Evolutionary conservation across 2,329 filamentous ascomycete species (phyloP).

Genomic region (Hymenoscyphus fructigenus): DNA sequence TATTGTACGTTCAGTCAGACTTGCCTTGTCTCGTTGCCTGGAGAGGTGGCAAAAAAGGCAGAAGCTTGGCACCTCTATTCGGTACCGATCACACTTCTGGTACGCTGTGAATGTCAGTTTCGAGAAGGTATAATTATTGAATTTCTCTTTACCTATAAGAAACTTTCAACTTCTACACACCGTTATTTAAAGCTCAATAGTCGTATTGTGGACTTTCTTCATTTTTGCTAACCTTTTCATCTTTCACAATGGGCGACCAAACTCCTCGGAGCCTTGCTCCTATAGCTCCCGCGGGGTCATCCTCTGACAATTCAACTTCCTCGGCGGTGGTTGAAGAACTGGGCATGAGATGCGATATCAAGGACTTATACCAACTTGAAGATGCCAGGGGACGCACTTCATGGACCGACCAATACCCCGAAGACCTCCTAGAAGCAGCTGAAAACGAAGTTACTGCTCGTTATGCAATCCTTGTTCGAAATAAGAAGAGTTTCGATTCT

Average conservation of each 20-base stretch:
- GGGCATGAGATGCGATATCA: background rate
- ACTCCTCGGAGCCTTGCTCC: too few relatives aligned
- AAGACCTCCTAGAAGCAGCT: constrained; percentile 53
- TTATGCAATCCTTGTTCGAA: constrained; percentile 60
- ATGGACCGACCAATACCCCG: constrained; percentile 56
- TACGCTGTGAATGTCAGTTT: background rate
- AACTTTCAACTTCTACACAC: too few relatives aligned
- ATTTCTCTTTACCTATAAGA: background rate
- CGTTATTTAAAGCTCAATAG: too few relatives aligned
- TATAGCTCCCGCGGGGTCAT: background rate
- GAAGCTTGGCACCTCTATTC: background rate
- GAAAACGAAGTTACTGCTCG: constrained; percentile 62
- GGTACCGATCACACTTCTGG: background rate
- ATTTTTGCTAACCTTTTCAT: too few relatives aligned
- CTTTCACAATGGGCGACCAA: too few relatives aligned
- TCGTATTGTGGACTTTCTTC: too few relatives aligned
- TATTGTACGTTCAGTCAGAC: background rate
- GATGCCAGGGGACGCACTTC: constrained; percentile 45
- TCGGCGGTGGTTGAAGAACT: background rate
- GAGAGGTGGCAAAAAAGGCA: background rate
- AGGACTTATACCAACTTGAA: background rate
- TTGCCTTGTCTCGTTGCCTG: background rate
- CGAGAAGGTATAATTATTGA: background rate
- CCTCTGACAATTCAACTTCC: background rate
- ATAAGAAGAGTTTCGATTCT: constrained; percentile 56